phyloP scores from a whole-genome alignment of 768 basidiomycete genomes.

The Calocera cornea region DNA sequence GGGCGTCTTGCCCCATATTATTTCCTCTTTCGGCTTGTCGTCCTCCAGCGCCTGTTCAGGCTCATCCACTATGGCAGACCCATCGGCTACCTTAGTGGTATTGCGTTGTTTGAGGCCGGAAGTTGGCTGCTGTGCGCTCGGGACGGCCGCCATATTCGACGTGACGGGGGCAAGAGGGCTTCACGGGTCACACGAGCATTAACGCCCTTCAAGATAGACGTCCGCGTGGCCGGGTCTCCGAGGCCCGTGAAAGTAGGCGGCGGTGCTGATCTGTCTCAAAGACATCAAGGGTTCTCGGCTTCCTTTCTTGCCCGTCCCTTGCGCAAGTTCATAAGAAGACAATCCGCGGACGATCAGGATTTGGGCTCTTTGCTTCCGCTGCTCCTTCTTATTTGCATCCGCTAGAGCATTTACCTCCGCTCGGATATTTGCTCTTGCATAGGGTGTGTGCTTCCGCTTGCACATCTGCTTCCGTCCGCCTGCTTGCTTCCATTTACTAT shows the following conservation, averaged over 20 bases:
- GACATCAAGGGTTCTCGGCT: neutral
- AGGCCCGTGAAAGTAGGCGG: neutral
- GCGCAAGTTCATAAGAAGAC: too few relatives aligned
- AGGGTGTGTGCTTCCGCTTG: too few relatives aligned
- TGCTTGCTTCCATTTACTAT: too few relatives aligned
- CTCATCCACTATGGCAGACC: neutral
- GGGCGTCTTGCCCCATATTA: slow-evolving; percentile 70
- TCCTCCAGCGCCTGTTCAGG: neutral
- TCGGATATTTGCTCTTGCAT: too few relatives aligned
- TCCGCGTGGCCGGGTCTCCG: neutral
- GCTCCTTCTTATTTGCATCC: too few relatives aligned
- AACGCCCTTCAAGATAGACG: neutral
- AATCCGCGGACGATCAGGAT: too few relatives aligned
- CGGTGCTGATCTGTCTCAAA: neutral
- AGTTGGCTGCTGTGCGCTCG: neutral
- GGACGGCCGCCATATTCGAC: too few relatives aligned
- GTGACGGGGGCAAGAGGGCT: too few relatives aligned
- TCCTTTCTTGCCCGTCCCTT: neutral
- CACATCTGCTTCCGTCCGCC: too few relatives aligned
- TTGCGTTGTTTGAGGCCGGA: neutral
- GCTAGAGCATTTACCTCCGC: too few relatives aligned
- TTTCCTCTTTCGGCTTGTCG: slow-evolving; percentile 31
- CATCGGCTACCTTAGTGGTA: neutral
- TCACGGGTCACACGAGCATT: neutral
- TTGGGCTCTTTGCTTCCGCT: too few relatives aligned